phyloP scores from a whole-genome alignment of 2,329 filamentous ascomycete genomes.

The Lithohypha guttulata region DNA sequence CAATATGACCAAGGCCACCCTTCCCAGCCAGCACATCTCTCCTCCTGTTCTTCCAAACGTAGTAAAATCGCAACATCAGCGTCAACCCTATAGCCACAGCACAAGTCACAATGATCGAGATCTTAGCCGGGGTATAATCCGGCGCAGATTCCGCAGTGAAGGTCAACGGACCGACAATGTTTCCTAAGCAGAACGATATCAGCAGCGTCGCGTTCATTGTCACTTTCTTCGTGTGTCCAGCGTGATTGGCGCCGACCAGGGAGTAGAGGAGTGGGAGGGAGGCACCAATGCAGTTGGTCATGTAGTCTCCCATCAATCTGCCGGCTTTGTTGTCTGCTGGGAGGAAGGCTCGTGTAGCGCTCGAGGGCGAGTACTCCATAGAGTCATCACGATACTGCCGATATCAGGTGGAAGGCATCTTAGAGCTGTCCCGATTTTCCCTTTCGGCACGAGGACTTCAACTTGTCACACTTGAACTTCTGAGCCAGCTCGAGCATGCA shows the following conservation, averaged over 20 bases:
- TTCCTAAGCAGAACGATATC: constrained; percentile 32
- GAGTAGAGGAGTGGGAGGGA: constrained; percentile 26
- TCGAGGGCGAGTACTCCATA: too few species aligned
- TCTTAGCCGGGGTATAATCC: too few species aligned
- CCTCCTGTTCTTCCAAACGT: constrained; percentile 1
- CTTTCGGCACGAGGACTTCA: too few species aligned
- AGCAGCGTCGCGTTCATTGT: constrained; percentile 31
- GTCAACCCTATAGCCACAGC: background rate
- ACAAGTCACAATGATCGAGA: constrained; percentile 5
- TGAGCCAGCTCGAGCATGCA: too few species aligned
- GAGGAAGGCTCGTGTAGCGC: too few species aligned
- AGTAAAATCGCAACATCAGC: background rate
- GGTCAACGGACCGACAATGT: constrained; percentile 34
- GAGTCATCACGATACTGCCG: too few species aligned
- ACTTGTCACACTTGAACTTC: too few species aligned
- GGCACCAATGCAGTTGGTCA: constrained; percentile 28
- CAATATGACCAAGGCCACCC: background rate
- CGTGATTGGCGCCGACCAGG: constrained; percentile 25
- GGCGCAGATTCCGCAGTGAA: constrained; percentile 23
- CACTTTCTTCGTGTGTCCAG: constrained; percentile 33
- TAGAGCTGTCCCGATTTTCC: too few species aligned
- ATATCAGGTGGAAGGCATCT: too few species aligned
- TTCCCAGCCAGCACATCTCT: background rate
- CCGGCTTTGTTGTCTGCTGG: constrained; percentile 28
- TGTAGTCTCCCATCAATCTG: constrained; percentile 30